A percentile compares a stretch with the other conserved stretches of the same genome.
Conservation (phyloP, 2,329 filamentous ascomycete species). For the Talaromyces sp. region DNA sequence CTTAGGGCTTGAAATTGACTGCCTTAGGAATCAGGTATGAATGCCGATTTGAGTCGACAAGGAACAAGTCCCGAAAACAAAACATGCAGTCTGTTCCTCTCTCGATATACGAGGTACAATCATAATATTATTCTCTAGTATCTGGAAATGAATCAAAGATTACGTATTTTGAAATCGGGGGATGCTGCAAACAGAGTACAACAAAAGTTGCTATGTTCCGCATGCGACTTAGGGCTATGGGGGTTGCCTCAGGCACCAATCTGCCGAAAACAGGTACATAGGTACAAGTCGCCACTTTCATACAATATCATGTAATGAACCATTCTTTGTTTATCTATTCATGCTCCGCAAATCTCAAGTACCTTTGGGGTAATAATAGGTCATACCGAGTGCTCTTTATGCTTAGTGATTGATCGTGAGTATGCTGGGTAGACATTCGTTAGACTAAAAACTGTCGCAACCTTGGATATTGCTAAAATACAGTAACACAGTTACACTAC, state of each 20-base stretch:
- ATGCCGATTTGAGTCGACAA: background rate
- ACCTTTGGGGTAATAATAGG: background rate
- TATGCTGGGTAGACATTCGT: background rate
- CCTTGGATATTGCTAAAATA: too few relatives aligned
- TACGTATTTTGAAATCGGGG: background rate
- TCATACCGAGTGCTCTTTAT: background rate
- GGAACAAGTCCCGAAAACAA: background rate
- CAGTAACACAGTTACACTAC: too few relatives aligned
- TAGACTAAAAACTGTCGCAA: background rate
- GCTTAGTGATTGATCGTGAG: background rate
- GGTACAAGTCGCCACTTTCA: background rate
- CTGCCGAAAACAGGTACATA: constrained; percentile 11
- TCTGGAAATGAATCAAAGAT: background rate
- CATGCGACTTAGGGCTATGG: constrained; percentile 1
- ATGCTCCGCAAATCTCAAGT: background rate
- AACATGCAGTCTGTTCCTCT: background rate
- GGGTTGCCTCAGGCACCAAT: constrained; percentile 11
- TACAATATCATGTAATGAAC: background rate
- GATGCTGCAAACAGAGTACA: constrained; percentile 5
- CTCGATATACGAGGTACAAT: background rate
- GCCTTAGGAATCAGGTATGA: background rate
- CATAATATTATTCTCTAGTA: background rate
- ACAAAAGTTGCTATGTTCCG: background rate
- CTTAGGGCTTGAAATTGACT: background rate
- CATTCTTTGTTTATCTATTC: background rate